Conservation (phyloP, 179 eudicot species). For the Silene noctiflora region DNA sequence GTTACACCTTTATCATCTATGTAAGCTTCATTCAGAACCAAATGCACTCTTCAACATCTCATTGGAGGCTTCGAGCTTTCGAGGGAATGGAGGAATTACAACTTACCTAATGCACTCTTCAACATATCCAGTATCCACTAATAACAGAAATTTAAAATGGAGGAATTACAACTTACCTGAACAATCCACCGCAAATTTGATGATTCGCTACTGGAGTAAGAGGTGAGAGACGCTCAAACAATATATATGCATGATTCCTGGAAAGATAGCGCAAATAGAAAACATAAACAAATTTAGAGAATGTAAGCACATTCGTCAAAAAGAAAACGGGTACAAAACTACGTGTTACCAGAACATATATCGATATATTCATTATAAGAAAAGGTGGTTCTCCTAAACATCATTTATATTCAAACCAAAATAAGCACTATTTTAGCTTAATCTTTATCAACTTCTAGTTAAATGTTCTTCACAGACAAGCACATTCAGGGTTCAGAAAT, state of each 20-base stretch:
- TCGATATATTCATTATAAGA: too few relatives aligned
- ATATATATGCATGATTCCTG: constrained; percentile 85
- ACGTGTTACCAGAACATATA: neutral
- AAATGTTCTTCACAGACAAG: neutral
- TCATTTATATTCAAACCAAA: too few relatives aligned
- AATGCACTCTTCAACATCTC: neutral
- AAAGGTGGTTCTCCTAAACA: too few relatives aligned
- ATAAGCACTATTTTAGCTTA: neutral
- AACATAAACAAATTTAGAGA: neutral
- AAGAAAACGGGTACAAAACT: neutral
- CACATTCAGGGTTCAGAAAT: neutral
- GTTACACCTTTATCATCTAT: too few relatives aligned
- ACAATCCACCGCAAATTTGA: constrained; percentile 66
- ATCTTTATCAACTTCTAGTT: neutral
- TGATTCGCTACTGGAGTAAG: constrained; percentile 79
- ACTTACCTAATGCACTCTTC: too few relatives aligned
- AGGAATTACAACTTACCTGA: constrained; percentile 50
- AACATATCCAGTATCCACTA: neutral
- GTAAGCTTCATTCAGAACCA: too few relatives aligned
- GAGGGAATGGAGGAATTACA: neutral
- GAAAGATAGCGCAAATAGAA: neutral
- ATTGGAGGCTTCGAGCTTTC: neutral
- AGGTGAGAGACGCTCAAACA: constrained; percentile 81
- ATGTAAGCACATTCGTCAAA: neutral
- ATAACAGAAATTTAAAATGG: neutral